Base-by-base conservation (phyloP, 2,329 filamentous ascomycete species). In the Aspergillus ochraceus region DNA sequence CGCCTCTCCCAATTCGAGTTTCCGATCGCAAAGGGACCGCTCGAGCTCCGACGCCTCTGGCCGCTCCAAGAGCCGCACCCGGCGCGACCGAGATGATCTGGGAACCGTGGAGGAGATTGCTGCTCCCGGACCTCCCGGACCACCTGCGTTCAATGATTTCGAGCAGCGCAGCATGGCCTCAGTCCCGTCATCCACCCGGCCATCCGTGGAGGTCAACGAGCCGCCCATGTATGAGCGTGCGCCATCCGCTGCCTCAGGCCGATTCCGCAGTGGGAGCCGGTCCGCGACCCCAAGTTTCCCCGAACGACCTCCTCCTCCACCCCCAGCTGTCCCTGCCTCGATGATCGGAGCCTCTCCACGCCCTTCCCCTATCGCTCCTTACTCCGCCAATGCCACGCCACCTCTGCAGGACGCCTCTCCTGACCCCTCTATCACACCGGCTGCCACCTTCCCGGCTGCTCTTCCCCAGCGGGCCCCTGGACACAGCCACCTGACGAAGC, bases 1-100 rank as follows among this genome's bases (percentile, higher is more conserved):
- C 14, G 63, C 65, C 32, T 76, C 73, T 6, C 74, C 81, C 20
- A 71, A 74, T 54, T 69, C 80, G 4, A 75, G 70, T 59, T 73
- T 72, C 63, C 72, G 71, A 52, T 74, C 74, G 20, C 75, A 71
- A 29, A 76, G 84, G 54, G 81, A 84, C 61, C 81, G 85, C 53
- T 85, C 85, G 6, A 81, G 79, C 62, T 87, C 85, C 6, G 80
- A 82, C 56, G 76, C 80, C 3, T 81, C 79, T 54, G 80, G 79
- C 29, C 80, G 84, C 29, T 86, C 84, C 8, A 81, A 81, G 62
- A 86, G 84, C 68, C 81, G 82, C 47, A 75, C 77, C 49, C 75
- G 80, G 49, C 80, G 81, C 29, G 83, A 86, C 39, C 81, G 81
- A 30, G 83, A 86, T 55, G 84, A 86, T 64, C 68, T 84, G 2